Evolutionary conservation across 305 asterid species (phyloP), one percentile per base, ranked within the genome.

Genomic region (Withania somnifera): DNA sequence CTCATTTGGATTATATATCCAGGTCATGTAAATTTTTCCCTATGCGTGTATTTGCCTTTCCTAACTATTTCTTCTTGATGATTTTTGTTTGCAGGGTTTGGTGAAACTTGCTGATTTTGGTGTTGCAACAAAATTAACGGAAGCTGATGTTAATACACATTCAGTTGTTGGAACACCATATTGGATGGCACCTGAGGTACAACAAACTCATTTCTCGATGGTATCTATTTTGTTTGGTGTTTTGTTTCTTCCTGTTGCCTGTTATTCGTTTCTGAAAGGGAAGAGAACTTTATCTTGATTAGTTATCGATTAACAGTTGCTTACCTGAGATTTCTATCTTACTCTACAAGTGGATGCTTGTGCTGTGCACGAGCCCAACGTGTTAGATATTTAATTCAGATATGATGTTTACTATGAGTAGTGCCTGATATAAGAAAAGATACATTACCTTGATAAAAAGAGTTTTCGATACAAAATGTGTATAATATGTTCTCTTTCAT

Each of bases 181-280:
- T 83, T 96, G 98, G 99, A 96, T 96, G 99, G 98, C 99, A 82
- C 99, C 99, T 86, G 99, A 96, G 98, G 99, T 94, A 85, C 68
- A 67, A 53, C 57, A 15, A 47, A 26, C 79, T 73, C 32, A 73
- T 7, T 73, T 73, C n/a, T n/a, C 5, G 10, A 10, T 26, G 26
- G 60, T 47, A 78, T 54, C 28, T 77, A 51, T 15, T 52, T n/a
- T 38, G 22, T 79, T 68, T 80, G 80, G 53, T 45, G 73, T 84
- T 50, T 42, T 80, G 57, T 82, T 66, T 80, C 76, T 82, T 17
- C 34, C 38, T 28, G 80, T 75, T 38, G 51, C 24, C 57, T 45
- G 82, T 52, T 50, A 68, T 80, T 64, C 14, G 40, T 80, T 63
- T 82, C 66, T 68, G 79, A 47, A 47, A 24, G 60, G 78, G 79